These are phyloP conservation scores for Setaria viridis DNA, from an alignment of 202 grass and related monocot genomes.

Conservation along the genomic window DNA sequence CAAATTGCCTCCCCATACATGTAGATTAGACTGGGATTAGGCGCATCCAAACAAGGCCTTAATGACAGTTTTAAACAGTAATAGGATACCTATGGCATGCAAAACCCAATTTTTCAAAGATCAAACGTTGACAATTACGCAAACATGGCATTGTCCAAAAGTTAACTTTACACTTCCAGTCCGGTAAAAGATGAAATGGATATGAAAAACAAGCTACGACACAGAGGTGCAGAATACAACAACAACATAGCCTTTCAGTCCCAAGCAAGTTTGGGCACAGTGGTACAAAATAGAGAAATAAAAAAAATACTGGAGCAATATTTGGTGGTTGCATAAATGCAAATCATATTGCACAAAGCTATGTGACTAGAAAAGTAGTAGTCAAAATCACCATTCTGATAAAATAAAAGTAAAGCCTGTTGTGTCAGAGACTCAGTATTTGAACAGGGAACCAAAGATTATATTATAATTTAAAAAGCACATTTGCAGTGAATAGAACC, in stretches of 20 bases:
- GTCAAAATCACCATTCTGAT: not conserved
- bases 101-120: not conserved
- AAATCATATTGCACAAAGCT: conserved; percentile 5
- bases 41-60: conserved; percentile 2
- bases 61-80: not conserved
- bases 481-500: conserved; percentile 12
- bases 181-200: not conserved
- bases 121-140: not conserved
- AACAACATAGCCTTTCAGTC: too few species aligned
- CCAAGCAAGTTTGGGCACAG: too few species aligned
- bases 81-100: not conserved
- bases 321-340: conserved; percentile 18
- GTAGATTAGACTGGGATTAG: not conserved
- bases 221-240: not conserved
- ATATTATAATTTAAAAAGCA: conserved; percentile 4
- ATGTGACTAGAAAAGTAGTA: not conserved
- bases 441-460: not conserved
- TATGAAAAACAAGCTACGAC: not conserved
- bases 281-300: not conserved
- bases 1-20: not conserved
- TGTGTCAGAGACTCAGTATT: not conserved
- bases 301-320: not conserved
- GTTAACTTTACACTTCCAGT: not conserved
- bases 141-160: not conserved
- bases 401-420: conserved; percentile 29